Conservation (phyloP, 1,284 basidiomycete species). For the Ustilago cynodontis region DNA sequence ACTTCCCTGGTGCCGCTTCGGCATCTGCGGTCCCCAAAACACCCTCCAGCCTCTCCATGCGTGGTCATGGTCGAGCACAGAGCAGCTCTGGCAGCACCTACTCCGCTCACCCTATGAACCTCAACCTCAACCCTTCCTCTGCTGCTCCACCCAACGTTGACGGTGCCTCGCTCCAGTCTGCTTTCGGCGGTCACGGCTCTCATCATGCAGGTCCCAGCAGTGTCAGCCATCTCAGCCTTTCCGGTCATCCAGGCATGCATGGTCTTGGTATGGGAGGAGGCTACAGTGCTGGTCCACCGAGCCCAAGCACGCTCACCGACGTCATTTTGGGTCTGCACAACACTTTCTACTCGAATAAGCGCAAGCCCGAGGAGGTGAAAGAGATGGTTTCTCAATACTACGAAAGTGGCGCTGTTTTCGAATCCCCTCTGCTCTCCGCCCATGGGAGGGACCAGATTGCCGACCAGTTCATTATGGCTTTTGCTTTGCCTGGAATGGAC, state of each 20-base stretch:
- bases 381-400: conserved; percentile 67
- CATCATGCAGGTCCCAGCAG: conserved; percentile 26
- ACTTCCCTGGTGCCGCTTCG: conserved; percentile 43
- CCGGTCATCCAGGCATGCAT: conserved; percentile 38
- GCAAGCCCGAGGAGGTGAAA: conserved; percentile 62
- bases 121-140: conserved; percentile 23
- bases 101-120: conserved; percentile 30
- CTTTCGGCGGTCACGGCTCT: conserved; percentile 16
- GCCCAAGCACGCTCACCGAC: conserved; percentile 69
- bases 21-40: conserved; percentile 35
- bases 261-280: conserved; percentile 38
- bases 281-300: conserved; percentile 55
- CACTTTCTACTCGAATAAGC: conserved; percentile 67
- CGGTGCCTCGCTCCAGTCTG: conserved; percentile 31
- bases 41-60: conserved; percentile 39
- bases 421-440: conserved; percentile 65
- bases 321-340: conserved; percentile 66
- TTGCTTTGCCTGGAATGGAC: conserved; percentile 66
- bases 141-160: conserved; percentile 31
- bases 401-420: conserved; percentile 66
- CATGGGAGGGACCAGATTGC: conserved; percentile 66
- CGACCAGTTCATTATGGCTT: conserved; percentile 69
- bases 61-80: conserved; percentile 35
- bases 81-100: conserved; percentile 27
- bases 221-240: conserved; percentile 34